A percentile compares a stretch with the other conserved stretches of the same genome.
These are phyloP conservation scores for Vanrija humicola DNA, from an alignment of 1,284 basidiomycete species.

Conservation along the genomic window DNA sequence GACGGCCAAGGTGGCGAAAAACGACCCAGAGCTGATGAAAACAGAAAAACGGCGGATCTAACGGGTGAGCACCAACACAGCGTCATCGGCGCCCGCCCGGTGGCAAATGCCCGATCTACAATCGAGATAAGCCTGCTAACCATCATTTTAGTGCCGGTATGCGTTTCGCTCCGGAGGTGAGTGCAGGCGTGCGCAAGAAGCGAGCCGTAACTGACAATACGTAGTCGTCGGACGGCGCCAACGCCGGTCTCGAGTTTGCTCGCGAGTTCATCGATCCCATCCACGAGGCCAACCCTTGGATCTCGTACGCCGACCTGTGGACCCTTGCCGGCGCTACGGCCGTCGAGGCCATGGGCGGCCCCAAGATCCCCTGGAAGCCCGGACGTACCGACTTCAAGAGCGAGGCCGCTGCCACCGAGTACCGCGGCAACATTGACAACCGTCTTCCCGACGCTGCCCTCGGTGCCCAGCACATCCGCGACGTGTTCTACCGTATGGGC, in stretches of 20 bases:
- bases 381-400: constrained; percentile 53
- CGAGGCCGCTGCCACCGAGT: constrained; percentile 41
- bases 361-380: constrained; percentile 52
- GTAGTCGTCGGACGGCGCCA: constrained; percentile 45
- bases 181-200: not conserved
- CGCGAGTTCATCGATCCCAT: constrained; percentile 54
- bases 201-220: not conserved
- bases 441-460: constrained; percentile 53
- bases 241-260: constrained; percentile 53
- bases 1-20: too few species aligned
- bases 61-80: constrained; percentile 40
- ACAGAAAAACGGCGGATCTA: constrained; percentile 53
- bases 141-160: constrained; percentile 25
- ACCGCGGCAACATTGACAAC: constrained; percentile 46
- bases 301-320: constrained; percentile 54
- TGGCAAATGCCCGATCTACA: not conserved
- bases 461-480: constrained; percentile 52
- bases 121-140: constrained; percentile 6
- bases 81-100: not conserved
- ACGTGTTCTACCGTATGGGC: constrained; percentile 55
- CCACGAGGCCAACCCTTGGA: constrained; percentile 54
- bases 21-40: constrained; percentile 8
- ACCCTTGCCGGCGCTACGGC: constrained; percentile 53
- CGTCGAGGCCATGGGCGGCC: constrained; percentile 54
- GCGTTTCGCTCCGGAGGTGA: constrained; percentile 51